Base-by-base conservation (phyloP, 2,329 filamentous ascomycete species). In the Furcasterigmium furcatum region DNA sequence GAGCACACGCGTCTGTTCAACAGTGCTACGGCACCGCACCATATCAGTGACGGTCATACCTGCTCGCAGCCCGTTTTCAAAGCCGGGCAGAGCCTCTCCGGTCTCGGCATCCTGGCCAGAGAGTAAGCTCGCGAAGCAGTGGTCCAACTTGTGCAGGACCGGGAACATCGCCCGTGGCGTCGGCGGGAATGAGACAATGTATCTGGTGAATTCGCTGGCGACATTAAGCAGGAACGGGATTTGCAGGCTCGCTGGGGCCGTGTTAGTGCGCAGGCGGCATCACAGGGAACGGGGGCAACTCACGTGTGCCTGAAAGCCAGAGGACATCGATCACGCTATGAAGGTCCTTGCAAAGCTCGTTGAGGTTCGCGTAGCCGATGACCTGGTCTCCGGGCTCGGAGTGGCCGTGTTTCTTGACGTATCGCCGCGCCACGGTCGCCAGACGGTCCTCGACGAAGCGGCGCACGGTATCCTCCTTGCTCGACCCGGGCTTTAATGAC, bases 221-320 rank as follows among this genome's bases (percentile, higher is more conserved):
- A 96, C 71, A 45, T 83, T 87, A 30, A 96, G 80, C 3, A 96
- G 72, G 59, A 92, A 92, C 3, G 91, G 88, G 12, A 92, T 81
- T 66, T 96, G 90, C 9, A 96, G 70, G 44, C 79, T 80, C 16
- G 88, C 87, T 91, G 52, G n/a, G n/a, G n/a, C 16, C 9, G 24
- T 5, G 18, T n/a, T 10, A 5, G 25, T 22, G 16, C 21, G 24
- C 20, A 25, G 7, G 19, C 16, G 12, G 12, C 40, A 22, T 13
- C 24, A 7, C 9, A 14, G 7, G 36, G 16, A 20, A 9, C 8
- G 5, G 18, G n/a, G 25, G 32, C 18, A 14, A 16, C 88, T 62
- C 73, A 91, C 90, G 90, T 19, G 91, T 96, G 9, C 87, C 89
- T 24, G 85, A 89, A 19, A 89, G 78, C 92, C 92, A 97, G 5